These are phyloP conservation scores for Sparassis latifolia DNA, from an alignment of 1,284 basidiomycete species.

Conservation along the genomic window DNA sequence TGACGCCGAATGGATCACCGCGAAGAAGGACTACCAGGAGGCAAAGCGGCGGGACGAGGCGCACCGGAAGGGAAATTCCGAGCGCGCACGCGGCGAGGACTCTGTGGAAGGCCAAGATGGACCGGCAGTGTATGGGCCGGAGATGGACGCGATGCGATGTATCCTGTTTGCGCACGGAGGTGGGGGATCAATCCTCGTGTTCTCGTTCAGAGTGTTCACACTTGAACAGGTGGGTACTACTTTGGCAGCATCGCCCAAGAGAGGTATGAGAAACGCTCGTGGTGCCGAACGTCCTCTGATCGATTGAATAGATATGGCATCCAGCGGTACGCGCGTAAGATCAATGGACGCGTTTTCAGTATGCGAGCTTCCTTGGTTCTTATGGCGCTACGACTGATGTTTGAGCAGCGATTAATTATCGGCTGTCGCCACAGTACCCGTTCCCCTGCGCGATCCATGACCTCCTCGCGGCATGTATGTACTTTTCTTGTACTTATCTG, in stretches of 20 bases:
- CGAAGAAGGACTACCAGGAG: constrained; percentile 66
- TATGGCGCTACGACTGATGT: neutral
- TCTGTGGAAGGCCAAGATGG: constrained; percentile 20
- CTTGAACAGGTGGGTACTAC: constrained; percentile 62
- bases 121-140: constrained; percentile 43
- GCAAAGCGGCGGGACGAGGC: constrained; percentile 49
- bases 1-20: constrained; percentile 87
- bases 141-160: constrained; percentile 84
- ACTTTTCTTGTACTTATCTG: neutral
- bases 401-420: constrained; percentile 75
- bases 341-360: constrained; percentile 83
- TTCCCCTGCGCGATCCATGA: constrained; percentile 95
- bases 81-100: constrained; percentile 3
- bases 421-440: constrained; percentile 90
- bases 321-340: constrained; percentile 85
- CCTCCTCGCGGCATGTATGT: constrained; percentile 73
- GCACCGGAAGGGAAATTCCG: constrained; percentile 15
- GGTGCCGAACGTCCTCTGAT: constrained; percentile 16
- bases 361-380: constrained; percentile 14
- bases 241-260: constrained; percentile 79
- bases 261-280: constrained; percentile 33
- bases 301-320: constrained; percentile 60
- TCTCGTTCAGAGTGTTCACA: neutral
- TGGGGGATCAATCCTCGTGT: constrained; percentile 19
- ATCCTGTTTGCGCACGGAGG: constrained; percentile 84